These are phyloP conservation scores for Candida vaughaniae DNA, from an alignment of 805 yeast genomes.

Conservation along the genomic window DNA sequence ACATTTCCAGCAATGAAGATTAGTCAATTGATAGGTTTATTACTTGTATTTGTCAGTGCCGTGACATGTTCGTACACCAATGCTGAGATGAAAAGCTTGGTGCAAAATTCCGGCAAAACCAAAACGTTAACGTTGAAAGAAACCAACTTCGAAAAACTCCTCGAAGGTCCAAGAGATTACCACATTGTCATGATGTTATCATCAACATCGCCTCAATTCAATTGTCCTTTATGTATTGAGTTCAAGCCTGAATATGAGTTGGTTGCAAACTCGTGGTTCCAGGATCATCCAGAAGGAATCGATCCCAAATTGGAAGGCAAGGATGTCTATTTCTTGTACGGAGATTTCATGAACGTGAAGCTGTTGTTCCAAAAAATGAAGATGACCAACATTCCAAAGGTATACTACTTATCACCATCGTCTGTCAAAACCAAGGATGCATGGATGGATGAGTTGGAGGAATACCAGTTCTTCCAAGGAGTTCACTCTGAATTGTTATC, in stretches of 20 bases:
- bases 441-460: constrained; percentile 26
- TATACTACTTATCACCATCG: constrained; percentile 61
- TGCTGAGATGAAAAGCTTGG: constrained; percentile 20
- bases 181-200: constrained; percentile 68
- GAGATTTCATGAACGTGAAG: constrained; percentile 66
- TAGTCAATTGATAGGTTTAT: constrained; percentile 6
- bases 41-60: constrained; percentile 2
- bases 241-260: constrained; percentile 63
- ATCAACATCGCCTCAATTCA: constrained; percentile 69
- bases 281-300: constrained; percentile 51
- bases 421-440: constrained; percentile 28
- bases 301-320: constrained; percentile 17
- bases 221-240: constrained; percentile 72
- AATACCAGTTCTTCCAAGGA: constrained; percentile 48
- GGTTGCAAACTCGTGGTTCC: constrained; percentile 57
- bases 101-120: constrained; percentile 16
- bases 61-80: constrained; percentile 18
- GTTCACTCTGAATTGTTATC: constrained; percentile 39
- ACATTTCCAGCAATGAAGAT: neutral
- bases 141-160: constrained; percentile 52
- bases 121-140: constrained; percentile 48
- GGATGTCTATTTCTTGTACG: constrained; percentile 63
- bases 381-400: constrained; percentile 75
- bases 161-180: constrained; percentile 68
- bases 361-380: constrained; percentile 51